These are phyloP conservation scores for Cladophialophora bantiana DNA, from an alignment of 2,329 filamentous ascomycete genomes.

Conservation along the genomic window DNA sequence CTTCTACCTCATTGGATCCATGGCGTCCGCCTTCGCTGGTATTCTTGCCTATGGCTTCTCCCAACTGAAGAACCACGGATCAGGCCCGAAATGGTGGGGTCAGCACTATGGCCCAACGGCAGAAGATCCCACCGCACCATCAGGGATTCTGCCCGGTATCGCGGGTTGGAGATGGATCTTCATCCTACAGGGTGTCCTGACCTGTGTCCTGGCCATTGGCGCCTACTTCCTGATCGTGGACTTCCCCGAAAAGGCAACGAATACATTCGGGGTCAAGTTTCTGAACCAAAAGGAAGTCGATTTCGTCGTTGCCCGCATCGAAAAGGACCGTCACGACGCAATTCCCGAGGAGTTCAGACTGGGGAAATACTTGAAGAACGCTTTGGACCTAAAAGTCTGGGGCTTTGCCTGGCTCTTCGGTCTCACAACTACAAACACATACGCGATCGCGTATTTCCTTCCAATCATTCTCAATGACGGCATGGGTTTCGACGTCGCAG, in stretches of 20 bases:
- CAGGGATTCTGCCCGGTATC: slow-evolving; percentile 39
- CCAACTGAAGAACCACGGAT: slow-evolving; percentile 45
- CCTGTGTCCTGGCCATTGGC: slow-evolving; percentile 51
- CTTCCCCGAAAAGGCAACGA: slow-evolving; percentile 44
- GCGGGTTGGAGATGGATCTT: slow-evolving; percentile 30
- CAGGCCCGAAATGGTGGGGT: slow-evolving; percentile 37
- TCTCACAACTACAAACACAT: slow-evolving; percentile 71
- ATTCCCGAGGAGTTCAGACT: slow-evolving; percentile 57
- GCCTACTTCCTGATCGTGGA: slow-evolving; percentile 52
- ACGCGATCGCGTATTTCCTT: slow-evolving; percentile 79
- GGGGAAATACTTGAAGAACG: slow-evolving; percentile 56
- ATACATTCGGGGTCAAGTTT: slow-evolving; percentile 45
- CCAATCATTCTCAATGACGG: slow-evolving; percentile 72
- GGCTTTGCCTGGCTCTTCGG: slow-evolving; percentile 60
- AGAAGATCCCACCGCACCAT: slow-evolving; percentile 37
- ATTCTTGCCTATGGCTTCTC: slow-evolving; percentile 49
- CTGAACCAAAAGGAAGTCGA: slow-evolving; percentile 41
- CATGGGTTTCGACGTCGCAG: slow-evolving; percentile 70
- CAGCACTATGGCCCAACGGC: slow-evolving; percentile 37
- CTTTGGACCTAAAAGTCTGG: slow-evolving; percentile 62
- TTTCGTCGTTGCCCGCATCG: slow-evolving; percentile 55
- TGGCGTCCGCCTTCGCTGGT: slow-evolving; percentile 51
- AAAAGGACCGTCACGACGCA: slow-evolving; percentile 63
- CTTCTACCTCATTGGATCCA: slow-evolving; percentile 59
- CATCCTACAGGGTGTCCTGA: slow-evolving; percentile 42